phyloP scores from a whole-genome alignment of 2,329 filamentous ascomycete genomes.

The Phyllachora maydis region DNA sequence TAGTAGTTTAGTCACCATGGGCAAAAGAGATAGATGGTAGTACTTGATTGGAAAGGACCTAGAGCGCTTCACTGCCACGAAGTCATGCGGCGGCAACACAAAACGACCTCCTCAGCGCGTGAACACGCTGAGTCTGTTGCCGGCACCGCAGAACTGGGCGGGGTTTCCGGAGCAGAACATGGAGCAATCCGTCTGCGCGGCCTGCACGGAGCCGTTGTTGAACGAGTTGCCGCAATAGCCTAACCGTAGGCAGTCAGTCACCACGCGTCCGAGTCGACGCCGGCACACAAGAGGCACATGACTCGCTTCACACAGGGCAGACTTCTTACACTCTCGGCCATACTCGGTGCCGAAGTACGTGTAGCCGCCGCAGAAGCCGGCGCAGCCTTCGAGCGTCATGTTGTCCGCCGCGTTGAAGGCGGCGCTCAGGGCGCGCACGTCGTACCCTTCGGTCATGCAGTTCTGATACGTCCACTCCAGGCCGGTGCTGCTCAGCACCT shows the following conservation, averaged over 20 bases:
- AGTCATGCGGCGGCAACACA: too few species aligned
- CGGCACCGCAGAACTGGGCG: conserved; percentile 17
- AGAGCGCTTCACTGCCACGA: too few species aligned
- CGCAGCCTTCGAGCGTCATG: not conserved
- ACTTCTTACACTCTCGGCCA: conserved; percentile 1
- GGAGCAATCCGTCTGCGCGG: conserved; percentile 13
- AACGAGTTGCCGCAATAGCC: conserved; percentile 18
- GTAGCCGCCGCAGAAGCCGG: not conserved
- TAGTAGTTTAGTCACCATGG: too few species aligned
- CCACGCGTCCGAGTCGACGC: conserved; percentile 13
- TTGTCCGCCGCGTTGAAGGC: not conserved
- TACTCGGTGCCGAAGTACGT: conserved; percentile 1
- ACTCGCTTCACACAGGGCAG: too few species aligned
- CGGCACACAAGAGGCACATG: too few species aligned
- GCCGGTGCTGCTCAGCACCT: not conserved
- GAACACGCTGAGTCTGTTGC: conserved; percentile 12
- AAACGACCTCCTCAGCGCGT: not conserved
- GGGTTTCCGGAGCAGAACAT: conserved; percentile 18
- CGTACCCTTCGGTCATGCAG: conserved; percentile 1
- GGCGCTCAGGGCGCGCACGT: not conserved
- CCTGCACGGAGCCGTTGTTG: conserved; percentile 8
- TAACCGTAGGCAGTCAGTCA: conserved; percentile 18
- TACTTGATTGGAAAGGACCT: too few species aligned
- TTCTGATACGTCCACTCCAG: not conserved
- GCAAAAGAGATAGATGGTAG: too few species aligned